These are phyloP conservation scores for Sphagnurus paluster DNA, from an alignment of 1,284 basidiomycete genomes.

Conservation along the genomic window DNA sequence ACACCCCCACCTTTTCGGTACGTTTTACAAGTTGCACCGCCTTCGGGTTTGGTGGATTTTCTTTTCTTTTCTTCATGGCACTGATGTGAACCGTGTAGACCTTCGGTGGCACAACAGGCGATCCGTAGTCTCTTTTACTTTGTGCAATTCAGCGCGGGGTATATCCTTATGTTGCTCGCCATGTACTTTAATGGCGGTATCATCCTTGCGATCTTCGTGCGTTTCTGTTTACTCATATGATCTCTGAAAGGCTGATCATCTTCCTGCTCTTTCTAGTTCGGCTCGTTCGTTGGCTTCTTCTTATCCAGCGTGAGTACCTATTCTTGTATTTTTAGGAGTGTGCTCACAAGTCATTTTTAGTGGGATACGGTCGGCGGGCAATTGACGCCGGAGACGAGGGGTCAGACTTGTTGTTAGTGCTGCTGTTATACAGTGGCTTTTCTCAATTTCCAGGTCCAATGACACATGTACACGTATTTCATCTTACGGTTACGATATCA, in stretches of 20 bases:
- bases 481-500: too few relatives aligned
- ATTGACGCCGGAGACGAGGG: conserved; percentile 2
- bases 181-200: conserved; percentile 7
- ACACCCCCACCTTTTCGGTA: neutral
- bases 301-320: conserved; percentile 3
- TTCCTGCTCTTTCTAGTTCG: neutral
- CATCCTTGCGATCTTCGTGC: conserved; percentile 6
- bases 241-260: neutral
- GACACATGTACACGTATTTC: too few relatives aligned
- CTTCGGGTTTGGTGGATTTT: too few relatives aligned
- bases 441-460: too few relatives aligned
- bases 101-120: conserved; percentile 1
- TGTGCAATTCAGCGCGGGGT: conserved; percentile 7
- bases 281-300: conserved; percentile 5
- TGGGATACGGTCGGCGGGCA: conserved; percentile 3
- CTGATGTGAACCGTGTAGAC: neutral
- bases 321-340: neutral
- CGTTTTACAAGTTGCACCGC: neutral
- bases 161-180: conserved; percentile 8
- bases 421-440: neutral
- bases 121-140: conserved; percentile 3
- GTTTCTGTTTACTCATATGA: neutral
- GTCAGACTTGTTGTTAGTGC: conserved; percentile 1
- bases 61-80: too few relatives aligned
- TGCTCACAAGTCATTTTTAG: neutral